Base-by-base conservation (phyloP, 257 asterid species). In the Apocynum venetum region DNA sequence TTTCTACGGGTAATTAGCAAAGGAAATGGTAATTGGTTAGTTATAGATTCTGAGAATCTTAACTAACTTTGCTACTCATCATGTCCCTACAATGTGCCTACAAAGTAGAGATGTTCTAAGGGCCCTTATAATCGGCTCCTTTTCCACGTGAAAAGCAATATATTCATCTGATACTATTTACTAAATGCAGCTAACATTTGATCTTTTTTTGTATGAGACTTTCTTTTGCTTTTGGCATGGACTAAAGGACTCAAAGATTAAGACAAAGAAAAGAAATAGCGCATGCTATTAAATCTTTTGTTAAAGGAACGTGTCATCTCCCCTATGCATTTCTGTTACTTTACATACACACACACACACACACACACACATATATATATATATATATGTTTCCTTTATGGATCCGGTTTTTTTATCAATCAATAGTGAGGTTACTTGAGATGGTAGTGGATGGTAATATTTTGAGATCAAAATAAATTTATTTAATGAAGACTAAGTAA, bases 131-230 rank as follows among this genome's bases (percentile, higher is more conserved):
- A 25, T 25, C 31, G 78, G 36, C 61, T 75, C 79, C 31, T 61
- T 52, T 48, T 41, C 74, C 80, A 68, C 80, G 75, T 68, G 75
- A 55, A 53, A 41, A 67, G 80, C 12, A 40, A 41, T 20, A 51
- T 14, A 8, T 53, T 31, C 25, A 53, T 47, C 80, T 35, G 80
- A 67, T 60, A 41, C 65, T 20, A 40, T 15, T 40, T 17, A 25
- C 69, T n/a, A 56, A 52, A 52, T 36, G 65, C 8, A 52, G 47
- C 76, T 43, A 52, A n/a, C 70, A 67, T 68, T 55, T 53, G 68
- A 67, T 67, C 48, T 3, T 7, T 56, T 74, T 19, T 3, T 0
- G 25, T 19, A 1, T 8, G 69, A 8, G 20, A 8, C 19, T 15
- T 14, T 35, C 36, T 76, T 51, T 52, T 38, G 48, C 51, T 66